phyloP scores from a whole-genome alignment of 805 yeast species.

The Candida lessepsii region DNA sequence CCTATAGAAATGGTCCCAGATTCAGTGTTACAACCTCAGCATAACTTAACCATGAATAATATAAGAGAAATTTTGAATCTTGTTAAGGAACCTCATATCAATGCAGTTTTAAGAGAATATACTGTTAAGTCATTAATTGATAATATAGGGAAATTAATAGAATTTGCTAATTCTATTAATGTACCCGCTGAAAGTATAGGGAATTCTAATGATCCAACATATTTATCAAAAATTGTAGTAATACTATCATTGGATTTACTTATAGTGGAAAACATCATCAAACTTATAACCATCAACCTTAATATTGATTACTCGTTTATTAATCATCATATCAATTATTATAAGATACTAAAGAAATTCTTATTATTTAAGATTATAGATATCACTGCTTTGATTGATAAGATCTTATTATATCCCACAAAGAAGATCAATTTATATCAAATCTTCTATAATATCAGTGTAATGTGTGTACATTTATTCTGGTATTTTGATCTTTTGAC shows the following conservation, averaged over 20 bases:
- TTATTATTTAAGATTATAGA: conserved; percentile 30
- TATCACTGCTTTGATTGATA: conserved; percentile 24
- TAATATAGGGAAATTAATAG: conserved; percentile 22
- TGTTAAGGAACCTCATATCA: conserved; percentile 27
- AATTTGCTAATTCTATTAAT: conserved; percentile 20
- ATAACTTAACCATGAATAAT: conserved; percentile 10
- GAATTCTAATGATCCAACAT: conserved; percentile 27
- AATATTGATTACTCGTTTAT: conserved; percentile 41
- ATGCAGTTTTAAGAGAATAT: conserved; percentile 26
- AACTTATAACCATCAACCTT: conserved; percentile 14
- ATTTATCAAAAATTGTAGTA: conserved; percentile 24
- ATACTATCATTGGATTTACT: conserved; percentile 27
- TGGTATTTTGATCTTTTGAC: conserved; percentile 30
- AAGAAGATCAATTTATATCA: conserved; percentile 22
- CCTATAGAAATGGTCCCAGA: conserved; percentile 18
- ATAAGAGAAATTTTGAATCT: conserved; percentile 26
- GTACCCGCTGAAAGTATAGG: conserved; percentile 18
- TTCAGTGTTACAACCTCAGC: conserved; percentile 9
- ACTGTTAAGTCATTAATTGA: conserved; percentile 27
- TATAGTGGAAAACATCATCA: conserved; percentile 29
- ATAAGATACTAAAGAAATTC: conserved; percentile 33
- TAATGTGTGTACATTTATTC: conserved; percentile 28
- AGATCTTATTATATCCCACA: conserved; percentile 17
- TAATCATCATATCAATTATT: conserved; percentile 52
- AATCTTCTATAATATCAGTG: conserved; percentile 30